Conservation (phyloP, 345 rosid species). For the Eucalyptus pumila region DNA sequence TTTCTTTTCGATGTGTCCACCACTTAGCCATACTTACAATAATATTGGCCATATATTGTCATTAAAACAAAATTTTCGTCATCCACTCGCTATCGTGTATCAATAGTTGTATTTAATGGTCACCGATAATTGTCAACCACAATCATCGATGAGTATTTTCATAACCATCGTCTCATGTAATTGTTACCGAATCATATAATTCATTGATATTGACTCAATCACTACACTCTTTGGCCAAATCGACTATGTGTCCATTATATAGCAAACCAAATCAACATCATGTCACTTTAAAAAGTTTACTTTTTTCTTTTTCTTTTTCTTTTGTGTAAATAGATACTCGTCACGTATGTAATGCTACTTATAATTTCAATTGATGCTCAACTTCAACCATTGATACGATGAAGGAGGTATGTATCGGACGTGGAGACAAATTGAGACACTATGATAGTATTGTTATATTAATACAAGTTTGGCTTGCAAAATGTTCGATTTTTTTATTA, state of each 20-base stretch:
- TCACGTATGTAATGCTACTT: rapidly evolving
- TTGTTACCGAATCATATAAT: neutral
- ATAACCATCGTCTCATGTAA: neutral
- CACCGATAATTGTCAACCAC: neutral
- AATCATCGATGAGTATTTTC: neutral
- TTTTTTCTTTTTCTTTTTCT: neutral
- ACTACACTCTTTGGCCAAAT: neutral
- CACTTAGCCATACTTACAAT: neutral
- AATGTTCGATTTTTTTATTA: neutral
- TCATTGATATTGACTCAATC: neutral
- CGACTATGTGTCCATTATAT: neutral
- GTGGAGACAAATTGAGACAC: neutral
- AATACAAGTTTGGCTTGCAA: neutral
- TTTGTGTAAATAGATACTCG: neutral
- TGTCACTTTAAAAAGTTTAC: neutral
- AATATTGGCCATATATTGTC: neutral
- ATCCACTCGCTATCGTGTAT: neutral
- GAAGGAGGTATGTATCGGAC: rapidly evolving
- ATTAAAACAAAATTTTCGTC: neutral
- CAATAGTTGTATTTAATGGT: neutral
- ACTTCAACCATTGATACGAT: neutral
- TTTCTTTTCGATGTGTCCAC: neutral
- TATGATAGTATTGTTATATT: neutral
- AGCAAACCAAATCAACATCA: neutral
- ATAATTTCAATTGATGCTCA: neutral